Evolutionary conservation across 306 rosid genomes (phyloP).

Genomic region (Begonia masoniana): DNA sequence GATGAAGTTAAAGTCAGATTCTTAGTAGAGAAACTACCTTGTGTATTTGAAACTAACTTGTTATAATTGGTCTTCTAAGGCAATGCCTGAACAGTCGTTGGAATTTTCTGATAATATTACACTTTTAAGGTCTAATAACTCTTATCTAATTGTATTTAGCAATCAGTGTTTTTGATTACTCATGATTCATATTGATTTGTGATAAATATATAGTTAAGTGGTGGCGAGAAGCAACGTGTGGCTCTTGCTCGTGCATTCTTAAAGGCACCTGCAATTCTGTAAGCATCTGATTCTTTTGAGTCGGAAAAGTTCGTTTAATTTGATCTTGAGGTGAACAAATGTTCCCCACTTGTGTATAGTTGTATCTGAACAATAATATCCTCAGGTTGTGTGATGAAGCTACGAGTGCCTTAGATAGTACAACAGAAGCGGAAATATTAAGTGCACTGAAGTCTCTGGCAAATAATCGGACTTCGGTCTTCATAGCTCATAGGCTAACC

Average conservation of each 20-base stretch:
- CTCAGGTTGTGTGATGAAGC: conserved; percentile 93
- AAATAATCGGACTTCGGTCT: conserved; percentile 73
- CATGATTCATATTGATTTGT: conserved; percentile 4
- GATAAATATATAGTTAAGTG: conserved; percentile 62
- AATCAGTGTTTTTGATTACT: conserved; percentile 2
- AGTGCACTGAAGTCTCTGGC: conserved; percentile 66
- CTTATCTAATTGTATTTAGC: too few relatives aligned
- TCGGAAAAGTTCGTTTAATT: too few relatives aligned
- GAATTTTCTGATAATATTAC: too few relatives aligned
- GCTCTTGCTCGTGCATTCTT: conserved; percentile 93
- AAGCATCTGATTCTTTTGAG: conserved; percentile 17
- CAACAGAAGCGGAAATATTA: conserved; percentile 93
- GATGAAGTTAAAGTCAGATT: too few relatives aligned
- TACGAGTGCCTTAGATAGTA: conserved; percentile 97
- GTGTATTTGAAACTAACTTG: too few relatives aligned
- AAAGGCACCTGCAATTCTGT: conserved; percentile 90
- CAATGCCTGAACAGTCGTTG: too few relatives aligned
- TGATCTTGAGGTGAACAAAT: too few relatives aligned
- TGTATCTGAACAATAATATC: neutral
- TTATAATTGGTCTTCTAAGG: too few relatives aligned
- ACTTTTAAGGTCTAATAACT: too few relatives aligned
- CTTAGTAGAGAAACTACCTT: too few relatives aligned
- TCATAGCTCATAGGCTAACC: conserved; percentile 95
- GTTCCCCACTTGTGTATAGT: too few relatives aligned
- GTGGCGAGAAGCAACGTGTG: conserved; percentile 98